Evolutionary conservation across 352 stramenopile genomes (phyloP), one percentile per base, ranked within the genome.

Genomic region (Phytopythium helicoides): DNA sequence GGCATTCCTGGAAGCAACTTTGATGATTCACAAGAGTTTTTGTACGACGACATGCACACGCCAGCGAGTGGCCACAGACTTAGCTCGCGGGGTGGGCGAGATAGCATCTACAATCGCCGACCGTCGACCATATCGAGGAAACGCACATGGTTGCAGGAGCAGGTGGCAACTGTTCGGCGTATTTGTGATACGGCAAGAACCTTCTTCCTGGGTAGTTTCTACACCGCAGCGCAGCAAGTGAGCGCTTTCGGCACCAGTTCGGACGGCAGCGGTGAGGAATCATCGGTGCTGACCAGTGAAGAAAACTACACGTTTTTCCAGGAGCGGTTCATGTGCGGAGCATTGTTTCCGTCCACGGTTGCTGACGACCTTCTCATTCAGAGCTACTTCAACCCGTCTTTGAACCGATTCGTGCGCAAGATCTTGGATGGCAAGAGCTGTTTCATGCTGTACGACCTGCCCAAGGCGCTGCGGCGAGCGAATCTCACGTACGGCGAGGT

Each of bases 291-390:
- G 33, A 68, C 31, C 28, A 68, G 61, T 7, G 66, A 77, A 22
- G 76, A 92, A n/a, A 78, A 74, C 54, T 71, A 90, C 42, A 92
- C 76, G 9, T 91, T 94, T 33, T 92, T 93, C 57, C 80, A 94
- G 56, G 85, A 92, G 36, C 74, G 85, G 2, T 94, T 92, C 62
- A 92, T 94, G 80, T 73, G 78, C 16, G 85, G 85, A 7, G 79
- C 78, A 10, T 54, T 93, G 40, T 94, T 94, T 38, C 85, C 81
- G 14, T 89, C 79, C 8, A 89, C 78, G 22, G 85, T 93, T 0
- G 81, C 80, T 0, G 85, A 94, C 56, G 79, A 92, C 31, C 51
- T 94, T 58, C 54, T 94, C 28, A 89, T 94, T 49, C 85, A 94
- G 55, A 93, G 81, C 54, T 94, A 92, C 55, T 93, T 92, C 63